Percentiles rank a stretch among this genome's conserved stretches.
Conservation (phyloP, 108 stramenopile genomes). For the Epithemia pelagica region DNA sequence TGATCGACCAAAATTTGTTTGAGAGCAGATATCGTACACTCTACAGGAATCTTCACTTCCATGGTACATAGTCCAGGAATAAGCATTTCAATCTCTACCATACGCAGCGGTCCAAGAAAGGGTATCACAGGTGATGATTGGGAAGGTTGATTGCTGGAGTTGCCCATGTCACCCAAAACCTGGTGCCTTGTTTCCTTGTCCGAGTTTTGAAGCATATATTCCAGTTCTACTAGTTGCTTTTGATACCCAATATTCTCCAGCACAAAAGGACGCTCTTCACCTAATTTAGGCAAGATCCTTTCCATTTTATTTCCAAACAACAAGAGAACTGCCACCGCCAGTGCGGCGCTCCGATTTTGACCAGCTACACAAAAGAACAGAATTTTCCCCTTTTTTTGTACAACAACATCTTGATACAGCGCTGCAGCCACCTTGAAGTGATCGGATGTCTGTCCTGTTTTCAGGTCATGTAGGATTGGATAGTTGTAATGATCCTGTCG, state of each 20-base stretch:
- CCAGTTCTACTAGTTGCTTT: slow-evolving; percentile 57
- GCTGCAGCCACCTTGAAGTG: slow-evolving; percentile 55
- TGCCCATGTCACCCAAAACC: not conserved
- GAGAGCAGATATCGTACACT: slow-evolving; percentile 44
- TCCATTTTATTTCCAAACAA: slow-evolving; percentile 50
- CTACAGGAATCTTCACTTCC: slow-evolving; percentile 53
- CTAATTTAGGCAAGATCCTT: slow-evolving; percentile 30
- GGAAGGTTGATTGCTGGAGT: not conserved
- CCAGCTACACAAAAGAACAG: slow-evolving; percentile 76
- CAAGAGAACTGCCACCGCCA: slow-evolving; percentile 37
- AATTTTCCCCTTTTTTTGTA: slow-evolving; percentile 29
- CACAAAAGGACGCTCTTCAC: slow-evolving; percentile 50
- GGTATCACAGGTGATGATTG: not conserved
- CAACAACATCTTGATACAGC: slow-evolving; percentile 38
- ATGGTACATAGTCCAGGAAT: slow-evolving; percentile 71
- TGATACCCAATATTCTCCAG: slow-evolving; percentile 75
- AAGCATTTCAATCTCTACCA: slow-evolving; percentile 65
- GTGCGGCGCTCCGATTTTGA: slow-evolving; percentile 60
- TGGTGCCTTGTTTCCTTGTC: not conserved
- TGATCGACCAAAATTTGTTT: slow-evolving; percentile 47
- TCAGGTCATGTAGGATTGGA: slow-evolving; percentile 54
- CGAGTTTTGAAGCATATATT: slow-evolving; percentile 32
- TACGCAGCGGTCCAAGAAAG: slow-evolving; percentile 5
- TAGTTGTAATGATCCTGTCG: slow-evolving; percentile 57
- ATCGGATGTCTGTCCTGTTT: slow-evolving; percentile 21